Base-by-base conservation (phyloP, 306 rosid species). In the Ammopiptanthus mongolicus region DNA sequence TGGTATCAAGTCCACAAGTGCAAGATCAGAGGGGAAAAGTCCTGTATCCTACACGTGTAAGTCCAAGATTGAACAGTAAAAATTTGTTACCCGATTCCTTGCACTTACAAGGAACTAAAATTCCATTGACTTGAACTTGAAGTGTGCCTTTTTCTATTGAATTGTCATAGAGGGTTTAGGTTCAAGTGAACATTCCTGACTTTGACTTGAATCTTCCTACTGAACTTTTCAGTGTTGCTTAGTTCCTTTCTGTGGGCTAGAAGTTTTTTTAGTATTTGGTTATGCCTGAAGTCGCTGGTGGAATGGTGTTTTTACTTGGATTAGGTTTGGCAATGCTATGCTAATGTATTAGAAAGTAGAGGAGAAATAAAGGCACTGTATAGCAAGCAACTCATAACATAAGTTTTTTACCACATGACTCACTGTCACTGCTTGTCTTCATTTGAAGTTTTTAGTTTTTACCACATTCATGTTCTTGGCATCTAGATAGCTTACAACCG, bases 401-500 rank as follows among this genome's bases (percentile, higher is more conserved):
- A 31, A 28, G 23, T 64, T 23, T 64, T 23, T 29, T 50, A 22
- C 59, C 67, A 56, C 46, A 42, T 66, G 63, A 74, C 8, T 33
- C 19, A 74, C 23, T 66, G 28, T 25, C 56, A n/a, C 12, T 57
- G 17, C 15, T 1, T 7, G 21, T 65, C 46, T 59, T 69, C 17
- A 72, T 19, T 69, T 59, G 47, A 23, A 23, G 79, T 66, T 22
- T 64, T 71, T 13, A 28, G 51, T 39, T 59, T 58, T 77, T n/a
- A 55, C 50, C 77, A 73, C 74, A 46, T 71, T 80, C 71, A 77
- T 71, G 59, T 86, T 72, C 69, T 62, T 72, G 71, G 74, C 75
- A n/a, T n/a, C n/a, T n/a, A 69, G 61, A 58, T 75, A 71, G 67
- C 28, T 57, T 19, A 44, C 69, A 65, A 44, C 23, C 44, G 4